phyloP scores from a whole-genome alignment of 2,329 filamentous ascomycete species.

The Penicillium sp. region DNA sequence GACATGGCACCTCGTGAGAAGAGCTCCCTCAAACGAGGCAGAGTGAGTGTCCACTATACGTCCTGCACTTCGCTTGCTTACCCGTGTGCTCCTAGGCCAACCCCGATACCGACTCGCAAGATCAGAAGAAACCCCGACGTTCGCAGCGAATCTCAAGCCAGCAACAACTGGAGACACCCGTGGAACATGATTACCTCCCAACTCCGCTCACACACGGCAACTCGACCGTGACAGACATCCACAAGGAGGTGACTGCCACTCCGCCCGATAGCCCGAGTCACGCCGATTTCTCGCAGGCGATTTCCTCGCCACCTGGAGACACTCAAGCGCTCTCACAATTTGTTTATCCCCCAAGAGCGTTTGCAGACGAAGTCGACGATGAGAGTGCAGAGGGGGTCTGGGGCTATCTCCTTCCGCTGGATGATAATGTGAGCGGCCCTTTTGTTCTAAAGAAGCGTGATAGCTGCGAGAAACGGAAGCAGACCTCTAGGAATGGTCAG shows the following conservation, averaged over 20 bases:
- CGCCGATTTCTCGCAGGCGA: conserved; percentile 41
- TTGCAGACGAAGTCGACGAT: conserved; percentile 82
- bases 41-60: conserved; percentile 68
- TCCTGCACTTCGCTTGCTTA: conserved; percentile 21
- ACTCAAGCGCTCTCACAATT: conserved; percentile 83
- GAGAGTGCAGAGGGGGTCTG: conserved; percentile 86
- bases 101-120: conserved; percentile 62
- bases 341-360: conserved; percentile 69
- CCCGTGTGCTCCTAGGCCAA: conserved; percentile 60
- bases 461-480: conserved; percentile 62
- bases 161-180: conserved; percentile 60
- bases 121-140: conserved; percentile 82
- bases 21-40: conserved; percentile 81
- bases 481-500: conserved; percentile 47
- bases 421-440: conserved; percentile 68
- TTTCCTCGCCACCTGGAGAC: conserved; percentile 72
- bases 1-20: conserved; percentile 64
- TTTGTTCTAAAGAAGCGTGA: conserved; percentile 77
- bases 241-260: conserved; percentile 73
- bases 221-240: conserved; percentile 63
- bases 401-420: conserved; percentile 89
- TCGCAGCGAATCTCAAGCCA: conserved; percentile 72
- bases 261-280: conserved; percentile 68
- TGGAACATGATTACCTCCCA: conserved; percentile 72
- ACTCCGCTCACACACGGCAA: conserved; percentile 77